Base-by-base conservation (phyloP, 2,329 filamentous ascomycete species). In the Blumeria hordei region DNA sequence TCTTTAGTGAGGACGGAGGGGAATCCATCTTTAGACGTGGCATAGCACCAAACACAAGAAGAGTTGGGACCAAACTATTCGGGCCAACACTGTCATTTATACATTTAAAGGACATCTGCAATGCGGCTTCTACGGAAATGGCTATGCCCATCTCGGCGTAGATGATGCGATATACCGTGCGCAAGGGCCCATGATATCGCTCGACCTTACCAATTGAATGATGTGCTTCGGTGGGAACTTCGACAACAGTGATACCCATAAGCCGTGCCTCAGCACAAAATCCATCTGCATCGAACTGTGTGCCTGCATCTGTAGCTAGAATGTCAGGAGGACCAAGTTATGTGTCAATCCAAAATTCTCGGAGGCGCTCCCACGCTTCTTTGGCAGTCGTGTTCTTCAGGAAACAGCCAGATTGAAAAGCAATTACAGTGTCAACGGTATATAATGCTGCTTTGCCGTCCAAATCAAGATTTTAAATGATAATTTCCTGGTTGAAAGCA, bases 401-500 rank as follows among this genome's bases (percentile, higher is more conserved):
- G 16, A 9, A 57, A 54, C 54, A 55, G 9, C 9, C 56, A n/a
- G 43, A 43, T 37, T 52, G 45, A 28, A 53, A 57, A 11, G 11
- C 16, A 32, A 28, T 57, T 3, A 8, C 37, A 35, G 53, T 43
- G 33, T 57, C 43, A 6, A 57, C 44, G 34, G 54, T 37, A 39
- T 57, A 28, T 37, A 57, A 18, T 1, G 54, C 28, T n/a, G 41
- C 44, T 9, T 55, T 32, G 16, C 41, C 33, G 12, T 53, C 36
- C 11, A 53, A 44, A 53, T 44, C 45, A 2, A 55, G 8, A 34
- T 55, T 45, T 47, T 55, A 37, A 16, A 57, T 33, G 34, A 55
- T 12, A 16, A 55, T 34, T 12, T 52, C 9, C 34, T 57, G 36
- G 33, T 57, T 55, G n/a, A n/a, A n/a, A n/a, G n/a, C n/a, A 39